These are phyloP conservation scores for Pyrenula massariospora DNA, from an alignment of 495 filamentous ascomycete species.

Conservation along the genomic window DNA sequence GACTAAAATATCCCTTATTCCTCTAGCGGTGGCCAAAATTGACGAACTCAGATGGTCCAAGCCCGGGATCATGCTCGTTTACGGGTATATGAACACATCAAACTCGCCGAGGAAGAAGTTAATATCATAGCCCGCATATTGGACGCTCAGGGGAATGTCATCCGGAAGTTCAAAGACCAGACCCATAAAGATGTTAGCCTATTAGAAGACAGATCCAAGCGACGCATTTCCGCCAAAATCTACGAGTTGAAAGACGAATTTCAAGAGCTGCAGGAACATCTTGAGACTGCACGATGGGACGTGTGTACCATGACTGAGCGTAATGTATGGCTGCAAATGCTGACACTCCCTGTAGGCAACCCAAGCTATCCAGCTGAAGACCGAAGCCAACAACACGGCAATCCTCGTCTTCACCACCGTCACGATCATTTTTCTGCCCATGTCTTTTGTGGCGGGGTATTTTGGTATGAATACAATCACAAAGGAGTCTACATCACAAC, in stretches of 20 bases:
- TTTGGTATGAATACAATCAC: constrained; percentile 39
- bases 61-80: neutral
- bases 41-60: neutral
- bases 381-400: constrained; percentile 11
- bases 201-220: neutral
- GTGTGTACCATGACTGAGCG: too few relatives aligned
- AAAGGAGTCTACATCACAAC: constrained; percentile 31
- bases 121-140: neutral
- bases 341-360: neutral
- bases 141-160: neutral
- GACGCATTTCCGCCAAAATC: neutral
- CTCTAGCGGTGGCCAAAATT: too few relatives aligned
- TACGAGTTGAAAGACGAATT: neutral
- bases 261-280: neutral
- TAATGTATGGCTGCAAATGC: too few relatives aligned
- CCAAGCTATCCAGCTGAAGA: neutral
- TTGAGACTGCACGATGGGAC: neutral
- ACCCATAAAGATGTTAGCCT: neutral
- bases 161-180: neutral
- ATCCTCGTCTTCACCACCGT: constrained; percentile 30
- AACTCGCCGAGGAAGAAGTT: neutral
- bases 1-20: too few relatives aligned
- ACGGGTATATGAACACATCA: neutral
- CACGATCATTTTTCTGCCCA: constrained; percentile 32
- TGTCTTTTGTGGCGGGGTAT: constrained; percentile 24